These are phyloP conservation scores for Naganishia onofrii DNA, from an alignment of 768 basidiomycete genomes.

Conservation along the genomic window DNA sequence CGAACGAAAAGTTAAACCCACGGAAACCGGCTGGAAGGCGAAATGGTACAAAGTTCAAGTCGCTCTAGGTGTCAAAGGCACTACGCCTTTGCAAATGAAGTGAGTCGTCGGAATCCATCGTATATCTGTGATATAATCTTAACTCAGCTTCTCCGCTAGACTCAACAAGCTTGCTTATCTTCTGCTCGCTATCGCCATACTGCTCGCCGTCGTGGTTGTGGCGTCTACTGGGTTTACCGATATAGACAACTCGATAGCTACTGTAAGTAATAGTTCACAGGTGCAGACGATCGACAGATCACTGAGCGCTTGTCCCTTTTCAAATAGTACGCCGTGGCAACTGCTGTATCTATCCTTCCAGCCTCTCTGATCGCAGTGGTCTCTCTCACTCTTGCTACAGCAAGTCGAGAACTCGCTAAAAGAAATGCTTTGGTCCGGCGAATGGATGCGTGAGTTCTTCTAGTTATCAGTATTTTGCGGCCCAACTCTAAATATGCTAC, in stretches of 20 bases:
- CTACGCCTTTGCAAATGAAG: constrained; percentile 56
- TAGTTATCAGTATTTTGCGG: neutral
- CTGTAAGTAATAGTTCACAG: constrained; percentile 5
- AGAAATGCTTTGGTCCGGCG: constrained; percentile 64
- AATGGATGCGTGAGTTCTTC: constrained; percentile 57
- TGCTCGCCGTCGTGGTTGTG: constrained; percentile 53
- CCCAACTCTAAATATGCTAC: neutral
- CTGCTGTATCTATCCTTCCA: constrained; percentile 53
- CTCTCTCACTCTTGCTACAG: constrained; percentile 62
- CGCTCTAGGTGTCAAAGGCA: constrained; percentile 52
- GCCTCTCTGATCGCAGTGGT: constrained; percentile 58
- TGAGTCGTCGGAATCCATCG: neutral
- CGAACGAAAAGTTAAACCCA: constrained; percentile 30
- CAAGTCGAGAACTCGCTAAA: constrained; percentile 59
- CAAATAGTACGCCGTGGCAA: constrained; percentile 52
- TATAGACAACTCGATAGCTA: constrained; percentile 29
- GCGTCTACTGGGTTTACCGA: constrained; percentile 51
- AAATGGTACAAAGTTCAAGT: constrained; percentile 30
- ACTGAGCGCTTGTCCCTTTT: neutral
- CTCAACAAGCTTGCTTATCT: constrained; percentile 53
- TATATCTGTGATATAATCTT: neutral
- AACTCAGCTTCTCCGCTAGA: neutral
- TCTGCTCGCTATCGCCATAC: constrained; percentile 44
- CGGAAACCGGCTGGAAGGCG: constrained; percentile 27
- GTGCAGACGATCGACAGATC: neutral